phyloP scores from a whole-genome alignment of 768 basidiomycete species.

The Aureoboletus auriporus region DNA sequence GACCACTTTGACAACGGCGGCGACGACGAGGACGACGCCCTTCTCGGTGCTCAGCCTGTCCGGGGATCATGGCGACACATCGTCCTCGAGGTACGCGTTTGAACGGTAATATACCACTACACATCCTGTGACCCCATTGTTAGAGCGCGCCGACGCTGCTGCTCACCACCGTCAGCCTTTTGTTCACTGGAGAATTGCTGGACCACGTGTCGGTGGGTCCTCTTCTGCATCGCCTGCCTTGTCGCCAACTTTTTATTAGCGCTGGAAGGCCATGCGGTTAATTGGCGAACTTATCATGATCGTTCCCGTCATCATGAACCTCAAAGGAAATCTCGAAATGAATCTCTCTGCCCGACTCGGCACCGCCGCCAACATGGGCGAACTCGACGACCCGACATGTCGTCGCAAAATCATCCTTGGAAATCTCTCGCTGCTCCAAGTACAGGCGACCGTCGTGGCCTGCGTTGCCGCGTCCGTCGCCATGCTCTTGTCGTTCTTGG shows the following conservation, averaged over 20 bases:
- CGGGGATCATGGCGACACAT: slow-evolving; percentile 33
- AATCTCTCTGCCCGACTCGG: slow-evolving; percentile 94
- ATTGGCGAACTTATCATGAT: slow-evolving; percentile 97
- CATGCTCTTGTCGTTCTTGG: slow-evolving; percentile 63
- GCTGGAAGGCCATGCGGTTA: slow-evolving; percentile 83
- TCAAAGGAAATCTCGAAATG: slow-evolving; percentile 99
- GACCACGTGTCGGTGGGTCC: slow-evolving; percentile 77
- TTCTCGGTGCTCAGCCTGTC: too few relatives aligned
- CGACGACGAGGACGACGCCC: not conserved
- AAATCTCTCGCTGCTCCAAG: slow-evolving; percentile 83
- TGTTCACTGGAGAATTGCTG: slow-evolving; percentile 89
- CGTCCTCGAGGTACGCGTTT: slow-evolving; percentile 60
- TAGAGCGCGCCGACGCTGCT: slow-evolving; percentile 88
- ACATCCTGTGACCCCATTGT: slow-evolving; percentile 1
- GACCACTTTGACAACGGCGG: slow-evolving; percentile 2
- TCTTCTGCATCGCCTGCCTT: slow-evolving; percentile 2
- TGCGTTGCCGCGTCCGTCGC: slow-evolving; percentile 79
- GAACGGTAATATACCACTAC: not conserved
- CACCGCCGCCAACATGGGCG: slow-evolving; percentile 91
- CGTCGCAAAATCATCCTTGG: slow-evolving; percentile 70
- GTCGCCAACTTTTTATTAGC: slow-evolving; percentile 39
- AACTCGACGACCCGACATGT: slow-evolving; percentile 68
- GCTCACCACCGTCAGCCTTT: slow-evolving; percentile 74
- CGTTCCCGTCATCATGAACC: slow-evolving; percentile 88
- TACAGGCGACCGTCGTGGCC: slow-evolving; percentile 89